Evolutionary conservation across 768 basidiomycete species (phyloP).

Genomic region (Tephrocybe sp.): DNA sequence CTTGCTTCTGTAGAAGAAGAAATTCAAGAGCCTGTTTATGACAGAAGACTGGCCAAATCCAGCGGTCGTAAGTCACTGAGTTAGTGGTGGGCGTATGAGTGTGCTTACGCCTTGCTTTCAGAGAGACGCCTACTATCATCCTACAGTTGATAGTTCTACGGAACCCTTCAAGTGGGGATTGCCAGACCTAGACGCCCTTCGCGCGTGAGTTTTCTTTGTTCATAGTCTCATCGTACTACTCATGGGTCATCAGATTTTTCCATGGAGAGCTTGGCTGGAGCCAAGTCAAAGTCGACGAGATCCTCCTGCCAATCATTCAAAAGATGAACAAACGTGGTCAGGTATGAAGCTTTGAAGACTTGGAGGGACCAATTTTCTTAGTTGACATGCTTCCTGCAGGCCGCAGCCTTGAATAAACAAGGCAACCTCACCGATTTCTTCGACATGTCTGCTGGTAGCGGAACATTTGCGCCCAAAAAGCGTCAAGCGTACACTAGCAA

Average conservation of each 20-base stretch:
- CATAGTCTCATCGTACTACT: not conserved
- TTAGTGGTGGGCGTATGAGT: not conserved
- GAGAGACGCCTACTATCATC: conserved; percentile 93
- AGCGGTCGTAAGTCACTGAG: conserved; percentile 64
- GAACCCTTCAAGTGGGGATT: conserved; percentile 97
- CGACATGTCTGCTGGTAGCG: conserved; percentile 63
- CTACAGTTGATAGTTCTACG: conserved; percentile 85
- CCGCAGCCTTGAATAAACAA: conserved; percentile 69
- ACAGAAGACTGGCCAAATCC: conserved; percentile 88
- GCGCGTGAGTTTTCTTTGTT: conserved; percentile 51
- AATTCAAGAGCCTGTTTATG: conserved; percentile 81
- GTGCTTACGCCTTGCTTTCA: conserved; percentile 25
- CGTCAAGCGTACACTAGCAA: conserved; percentile 84
- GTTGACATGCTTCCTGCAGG: conserved; percentile 30
- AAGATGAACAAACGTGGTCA: conserved; percentile 81
- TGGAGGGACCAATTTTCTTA: no score
- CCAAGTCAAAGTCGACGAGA: conserved; percentile 81
- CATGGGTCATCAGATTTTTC: conserved; percentile 49
- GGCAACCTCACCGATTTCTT: conserved; percentile 75
- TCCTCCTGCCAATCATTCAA: conserved; percentile 89
- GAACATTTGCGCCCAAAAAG: conserved; percentile 72
- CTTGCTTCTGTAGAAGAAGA: conserved; percentile 67
- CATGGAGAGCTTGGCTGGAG: conserved; percentile 80
- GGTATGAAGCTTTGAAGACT: conserved; percentile 31
- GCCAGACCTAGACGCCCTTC: conserved; percentile 92